Conservation (phyloP, 2,329 filamentous ascomycete species). For the Coleophoma crateriformis region DNA sequence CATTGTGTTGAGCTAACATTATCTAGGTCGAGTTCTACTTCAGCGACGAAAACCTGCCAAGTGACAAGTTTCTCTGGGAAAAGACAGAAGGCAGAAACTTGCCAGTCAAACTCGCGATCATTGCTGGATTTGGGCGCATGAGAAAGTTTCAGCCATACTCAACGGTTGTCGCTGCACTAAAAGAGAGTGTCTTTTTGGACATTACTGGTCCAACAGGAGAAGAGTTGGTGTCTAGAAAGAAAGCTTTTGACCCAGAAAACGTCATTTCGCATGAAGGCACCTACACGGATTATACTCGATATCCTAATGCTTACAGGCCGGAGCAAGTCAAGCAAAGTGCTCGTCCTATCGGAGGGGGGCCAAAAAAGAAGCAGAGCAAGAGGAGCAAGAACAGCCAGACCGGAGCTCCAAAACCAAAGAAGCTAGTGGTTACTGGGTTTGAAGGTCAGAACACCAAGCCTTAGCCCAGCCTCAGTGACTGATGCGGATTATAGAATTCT, state of each 20-base stretch:
- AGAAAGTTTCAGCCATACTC: constrained; percentile 82
- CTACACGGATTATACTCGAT: constrained; percentile 29
- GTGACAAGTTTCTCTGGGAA: constrained; percentile 80
- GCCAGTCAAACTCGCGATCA: constrained; percentile 68
- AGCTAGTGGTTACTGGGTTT: constrained; percentile 53
- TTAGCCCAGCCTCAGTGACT: no score
- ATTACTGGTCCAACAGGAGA: constrained; percentile 66
- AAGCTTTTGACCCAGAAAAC: constrained; percentile 44
- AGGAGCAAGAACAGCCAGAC: constrained; percentile 34
- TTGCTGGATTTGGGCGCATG: constrained; percentile 92
- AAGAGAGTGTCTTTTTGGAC: constrained; percentile 66
- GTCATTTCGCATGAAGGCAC: not conserved
- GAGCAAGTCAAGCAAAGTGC: not conserved
- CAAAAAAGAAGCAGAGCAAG: constrained; percentile 29
- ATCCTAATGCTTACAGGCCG: not conserved
- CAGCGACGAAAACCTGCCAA: constrained; percentile 78
- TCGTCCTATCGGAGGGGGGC: not conserved
- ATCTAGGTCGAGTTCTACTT: constrained; percentile 86
- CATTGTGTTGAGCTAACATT: not conserved
- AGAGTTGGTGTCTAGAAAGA: constrained; percentile 70
- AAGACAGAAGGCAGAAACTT: constrained; percentile 77
- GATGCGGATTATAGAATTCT: constrained; percentile 49
- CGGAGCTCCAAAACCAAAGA: constrained; percentile 27
- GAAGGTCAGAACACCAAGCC: constrained; percentile 43
- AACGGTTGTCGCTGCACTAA: constrained; percentile 75